Evolutionary conservation across 805 yeast species (phyloP), one percentile per base, ranked within the genome.

Genomic region (Myxozyma udenii): DNA sequence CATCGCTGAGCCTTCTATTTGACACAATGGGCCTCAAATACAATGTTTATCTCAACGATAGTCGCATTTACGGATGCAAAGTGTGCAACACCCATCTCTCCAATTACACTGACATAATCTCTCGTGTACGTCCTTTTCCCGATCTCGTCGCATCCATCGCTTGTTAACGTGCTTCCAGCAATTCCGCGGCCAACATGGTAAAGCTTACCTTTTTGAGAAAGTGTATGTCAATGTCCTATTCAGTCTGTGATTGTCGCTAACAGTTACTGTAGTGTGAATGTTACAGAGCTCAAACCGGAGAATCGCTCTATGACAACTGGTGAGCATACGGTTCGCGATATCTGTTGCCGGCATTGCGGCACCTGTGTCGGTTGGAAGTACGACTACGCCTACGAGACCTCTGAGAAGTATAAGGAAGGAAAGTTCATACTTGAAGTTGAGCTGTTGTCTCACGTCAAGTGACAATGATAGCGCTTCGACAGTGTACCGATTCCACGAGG

Each of bases 291-390:
- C 1, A 61, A 62, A 9, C 57, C 65, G 1, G 77, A 71, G 51
- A 67, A 66, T 14, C 68, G 78, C 32, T 63, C 70, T 35, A 82
- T 83, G 87, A 69, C 76, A 25, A 81, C 87, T 0, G 88, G 87
- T 0, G 63, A 63, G 22, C 83, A 80, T 59, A 61, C 71, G 0
- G 84, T 83, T 2, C 75, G 80, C 53, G 83, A 80, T 59, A 73
- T 81, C 26, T 61, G 62, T 33, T 83, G 88, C 61, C 76, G 74
- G 41, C 77, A 76, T 55, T 83, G 88, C 62, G 68, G 69, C 44
- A 64, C 66, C 3, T 66, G 75, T 46, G 68, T 83, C 16, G 88
- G 87, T 2, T 83, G 88, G 88, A 77, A 75, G 53, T 83, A 83
- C 60, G 62, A 81, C 36, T 71, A 70, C 58, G 75, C 84, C 41